Base-by-base conservation (phyloP, 768 basidiomycete species). In the Kwoniella sp. region DNA sequence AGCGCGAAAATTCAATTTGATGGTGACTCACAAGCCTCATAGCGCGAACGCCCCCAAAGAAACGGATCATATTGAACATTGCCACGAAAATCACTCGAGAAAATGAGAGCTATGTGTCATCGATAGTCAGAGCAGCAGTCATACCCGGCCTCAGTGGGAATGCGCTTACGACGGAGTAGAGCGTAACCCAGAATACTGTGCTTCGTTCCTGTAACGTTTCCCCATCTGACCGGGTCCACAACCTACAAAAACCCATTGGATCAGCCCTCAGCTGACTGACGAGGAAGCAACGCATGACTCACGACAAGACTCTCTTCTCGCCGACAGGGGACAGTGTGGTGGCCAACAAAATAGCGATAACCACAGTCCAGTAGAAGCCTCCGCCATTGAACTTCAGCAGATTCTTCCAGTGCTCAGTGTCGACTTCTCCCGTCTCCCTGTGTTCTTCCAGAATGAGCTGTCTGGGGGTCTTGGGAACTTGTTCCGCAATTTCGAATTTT, bases 371-470 rank as follows among this genome's bases (percentile, higher is more conserved):
- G 50, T 66, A 77, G 9, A 67, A 0, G 20, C n/a, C 30, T 1
- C 48, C 50, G 0, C 75, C 75, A 55, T 71, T 74, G 9, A 55
- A 53, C 15, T 12, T 34, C 22, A 69, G 25, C 22, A 77, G 64
- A n/a, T 73, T 61, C 12, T 55, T 48, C 75, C 75, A 77, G 34
- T 69, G 68, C 5, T 41, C 15, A 8, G 68, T 11, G 3, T 67
- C 71, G 22, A 71, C 65, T 7, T 17, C 22, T 0, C 73, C 72
- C 29, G 70, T 72, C 2, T 30, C 61, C 22, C 63, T 47, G 4
- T 62, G 26, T 53, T 76, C 75, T 15, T 76, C 75, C 26, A 72
- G 26, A 23, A 76, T 61, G 20, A 76, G 55, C 62, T 73, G 73
- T 45, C 51, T 54, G 0, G 75, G 75, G 4, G 75, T 74, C 51